These are phyloP conservation scores for Thraustotheca clavata DNA, from an alignment of 352 stramenopile genomes.

Conservation along the genomic window DNA sequence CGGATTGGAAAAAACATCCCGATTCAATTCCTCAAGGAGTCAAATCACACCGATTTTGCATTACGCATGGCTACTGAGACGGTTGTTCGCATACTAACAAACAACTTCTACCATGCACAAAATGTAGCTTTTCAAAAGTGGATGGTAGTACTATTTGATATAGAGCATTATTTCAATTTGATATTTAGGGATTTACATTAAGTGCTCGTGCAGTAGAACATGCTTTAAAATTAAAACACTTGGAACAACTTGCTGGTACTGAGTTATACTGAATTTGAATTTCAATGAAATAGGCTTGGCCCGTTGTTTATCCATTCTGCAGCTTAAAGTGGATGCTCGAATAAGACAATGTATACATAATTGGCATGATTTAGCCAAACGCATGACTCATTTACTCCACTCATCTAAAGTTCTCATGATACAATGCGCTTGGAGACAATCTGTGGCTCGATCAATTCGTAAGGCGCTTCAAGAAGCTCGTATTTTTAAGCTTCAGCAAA, in stretches of 20 bases:
- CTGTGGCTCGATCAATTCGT: neutral
- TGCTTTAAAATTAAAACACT: neutral
- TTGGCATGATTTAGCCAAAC: neutral
- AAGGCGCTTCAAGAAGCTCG: neutral
- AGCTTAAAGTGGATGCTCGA: neutral
- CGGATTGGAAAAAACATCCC: conserved; percentile 14
- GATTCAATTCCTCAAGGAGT: conserved; percentile 18
- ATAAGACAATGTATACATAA: neutral
- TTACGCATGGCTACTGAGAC: conserved; percentile 10
- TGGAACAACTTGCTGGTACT: conserved; percentile 6
- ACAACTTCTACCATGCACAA: conserved; percentile 1
- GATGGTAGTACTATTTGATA: neutral
- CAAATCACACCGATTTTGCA: conserved; percentile 17
- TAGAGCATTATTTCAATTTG: neutral
- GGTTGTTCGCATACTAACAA: neutral
- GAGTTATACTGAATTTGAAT: neutral
- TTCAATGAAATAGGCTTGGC: neutral
- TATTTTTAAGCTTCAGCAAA: neutral
- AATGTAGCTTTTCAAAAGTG: neutral
- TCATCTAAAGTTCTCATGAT: neutral
- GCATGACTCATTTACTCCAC: neutral
- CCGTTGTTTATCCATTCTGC: neutral
- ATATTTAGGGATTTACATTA: neutral
- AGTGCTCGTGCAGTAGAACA: neutral
- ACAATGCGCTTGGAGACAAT: conserved; percentile 13